Evolutionary conservation across 768 basidiomycete species (phyloP), one percentile per base, ranked within the genome.

Genomic region (Panaeolus papilionaceus): DNA sequence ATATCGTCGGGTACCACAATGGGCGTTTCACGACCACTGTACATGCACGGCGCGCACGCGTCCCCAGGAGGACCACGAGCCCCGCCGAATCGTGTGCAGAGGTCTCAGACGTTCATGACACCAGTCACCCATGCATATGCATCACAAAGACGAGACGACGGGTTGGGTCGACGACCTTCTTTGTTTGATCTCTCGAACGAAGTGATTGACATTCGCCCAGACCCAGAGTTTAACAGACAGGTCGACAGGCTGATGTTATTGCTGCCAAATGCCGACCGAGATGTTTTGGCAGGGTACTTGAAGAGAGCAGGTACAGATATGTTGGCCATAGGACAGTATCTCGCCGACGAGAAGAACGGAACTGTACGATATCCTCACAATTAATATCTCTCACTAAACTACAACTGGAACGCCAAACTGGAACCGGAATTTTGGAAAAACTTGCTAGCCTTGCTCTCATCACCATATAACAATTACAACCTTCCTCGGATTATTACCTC

Each of bases 281-380:
- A 77, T 23, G 79, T 93, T 1, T 84, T 95, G 8, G 89, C 89
- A 44, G 85, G 88, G 14, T 95, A 95, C 76, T 77, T 95, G 67
- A 86, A 86, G 37, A 84, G 90, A 10, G 82, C 92, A 10, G 93
- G 93, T 23, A 88, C 92, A 74, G 92, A 93, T 76, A 91, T 94
- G 49, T 80, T 92, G 49, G 93, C 93, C n/a, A 93, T 95, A 71
- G 92, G 92, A 16, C 90, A 92, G 74, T 95, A 93, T 75, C 81
- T 95, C 11, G 93, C 93, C 70, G 93, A 95, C 70, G 91, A 93
- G 75, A 91, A 90, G 80, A 92, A 89, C 72, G 92, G 92, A 38
- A 84, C 81, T 58, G 74, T 93, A 61, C 81, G 82, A 67, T 74
- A 66, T 69, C 70, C 67, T 66, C 74, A 66, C 64, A 67, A 75